phyloP scores from a whole-genome alignment of 345 rosid genomes.

The Firmiana major region DNA sequence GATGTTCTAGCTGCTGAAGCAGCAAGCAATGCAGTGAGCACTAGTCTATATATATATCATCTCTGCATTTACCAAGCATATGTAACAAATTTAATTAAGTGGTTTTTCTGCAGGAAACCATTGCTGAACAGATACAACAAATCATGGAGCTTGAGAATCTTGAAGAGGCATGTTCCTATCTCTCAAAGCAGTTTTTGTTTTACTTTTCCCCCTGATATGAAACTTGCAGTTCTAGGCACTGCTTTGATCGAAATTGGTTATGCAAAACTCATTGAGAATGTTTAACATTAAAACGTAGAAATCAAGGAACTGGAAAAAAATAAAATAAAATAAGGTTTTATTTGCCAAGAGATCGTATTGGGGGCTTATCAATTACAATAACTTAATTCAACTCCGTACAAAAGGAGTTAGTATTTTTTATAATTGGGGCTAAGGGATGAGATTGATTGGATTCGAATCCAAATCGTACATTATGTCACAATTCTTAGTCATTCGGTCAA shows the following conservation, averaged over 20 bases:
- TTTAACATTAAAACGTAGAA: not conserved
- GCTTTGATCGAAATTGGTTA: not conserved
- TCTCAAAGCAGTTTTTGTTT: not conserved
- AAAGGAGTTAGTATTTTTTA: no score
- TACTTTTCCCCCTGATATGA: not conserved
- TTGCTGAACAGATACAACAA: constrained; percentile 79
- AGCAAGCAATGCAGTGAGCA: constrained; percentile 65
- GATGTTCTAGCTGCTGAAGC: constrained; percentile 97
- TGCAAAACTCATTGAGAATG: not conserved
- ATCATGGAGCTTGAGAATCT: constrained; percentile 95
- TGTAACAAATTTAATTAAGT: not conserved
- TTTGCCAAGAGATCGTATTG: not conserved
- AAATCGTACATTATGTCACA: no score
- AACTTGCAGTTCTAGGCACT: no score
- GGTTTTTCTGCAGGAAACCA: constrained; percentile 55
- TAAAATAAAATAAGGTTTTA: not conserved
- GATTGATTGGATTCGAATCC: no score
- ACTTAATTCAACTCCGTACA: not conserved
- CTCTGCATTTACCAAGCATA: not conserved
- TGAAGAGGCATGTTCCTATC: constrained; percentile 62
- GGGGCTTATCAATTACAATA: not conserved
- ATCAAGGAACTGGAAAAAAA: not conserved
- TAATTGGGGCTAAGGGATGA: no score
- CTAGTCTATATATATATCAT: not conserved
- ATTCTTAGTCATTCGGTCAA: no score